Evolutionary conservation across 2,329 filamentous ascomycete species (phyloP), one percentile per base, ranked within the genome.

Genomic region (Hymenoscyphus linearis): DNA sequence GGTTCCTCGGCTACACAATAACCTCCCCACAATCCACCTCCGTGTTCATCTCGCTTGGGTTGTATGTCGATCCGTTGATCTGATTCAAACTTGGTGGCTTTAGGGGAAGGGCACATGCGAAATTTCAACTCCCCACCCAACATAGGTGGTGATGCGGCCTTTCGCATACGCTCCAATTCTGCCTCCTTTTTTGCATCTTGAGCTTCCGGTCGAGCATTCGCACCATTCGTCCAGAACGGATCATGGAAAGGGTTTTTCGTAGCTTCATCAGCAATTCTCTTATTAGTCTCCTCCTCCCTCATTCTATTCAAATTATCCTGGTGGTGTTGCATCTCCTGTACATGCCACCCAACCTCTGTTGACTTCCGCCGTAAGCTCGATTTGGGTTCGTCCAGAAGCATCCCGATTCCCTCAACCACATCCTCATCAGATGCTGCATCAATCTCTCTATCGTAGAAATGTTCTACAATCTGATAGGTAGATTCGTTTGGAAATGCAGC

Each of bases 11-110:
- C 75, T 52, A 78, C 71, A 65, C 88, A 90, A 70, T 88, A 88
- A 3, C 90, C 90, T 65, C 85, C 85, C 92, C 92, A 96, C 12
- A 96, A 81, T 44, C 89, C 89, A 47, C 81, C 79, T 36, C 80
- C 86, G 65, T 83, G 83, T 9, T 78, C 76, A 64, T 84, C 81
- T 61, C 84, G 80, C 66, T 81, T 79, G 75, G 64, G 76, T 73
- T 78, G 75, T 75, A 81, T 72, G 76, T 78, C 73, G 77, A 71
- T 85, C 67, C 77, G 83, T 70, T 91, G 89, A 60, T 90, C 87
- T 0, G 89, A 86, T 71, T 96, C 91, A 69, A 96, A 88, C 69
- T 91, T 87, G 16, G 92, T 96, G 59, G 87, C 84, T 73, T 93
- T 88, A 5, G 93, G 93, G 27, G 93, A 96, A 10, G 83, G 81